Evolutionary conservation across 75 land plant genomes (phyloP).

Genomic region (Pinus tabuliformis): DNA sequence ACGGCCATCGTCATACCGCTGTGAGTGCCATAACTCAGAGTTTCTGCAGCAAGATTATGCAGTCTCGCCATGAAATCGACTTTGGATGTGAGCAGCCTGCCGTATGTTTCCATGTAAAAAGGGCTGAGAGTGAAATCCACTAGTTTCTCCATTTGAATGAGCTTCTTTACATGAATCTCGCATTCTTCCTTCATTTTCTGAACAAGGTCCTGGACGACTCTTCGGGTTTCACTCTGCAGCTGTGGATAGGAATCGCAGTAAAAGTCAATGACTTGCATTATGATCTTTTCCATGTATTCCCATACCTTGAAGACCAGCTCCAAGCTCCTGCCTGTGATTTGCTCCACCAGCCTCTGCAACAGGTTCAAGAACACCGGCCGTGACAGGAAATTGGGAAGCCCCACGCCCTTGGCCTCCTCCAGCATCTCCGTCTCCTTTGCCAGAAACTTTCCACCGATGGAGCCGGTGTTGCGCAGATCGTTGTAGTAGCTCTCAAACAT

Average conservation of each 20-base stretch:
- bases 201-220: neutral
- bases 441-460: neutral
- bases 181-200: neutral
- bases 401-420: neutral
- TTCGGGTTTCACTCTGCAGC: neutral
- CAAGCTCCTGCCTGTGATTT: neutral
- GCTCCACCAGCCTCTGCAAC: conserved; percentile 16
- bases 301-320: conserved; percentile 8
- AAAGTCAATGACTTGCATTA: neutral
- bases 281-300: conserved; percentile 7
- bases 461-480: conserved; percentile 4
- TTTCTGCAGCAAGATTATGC: too few species aligned
- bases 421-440: neutral
- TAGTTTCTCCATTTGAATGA: neutral
- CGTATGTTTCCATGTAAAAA: neutral
- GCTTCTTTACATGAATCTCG: neutral
- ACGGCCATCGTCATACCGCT: neutral
- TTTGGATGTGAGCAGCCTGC: neutral
- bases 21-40: neutral
- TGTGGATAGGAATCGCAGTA: conserved; percentile 10
- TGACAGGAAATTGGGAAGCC: conserved; percentile 12
- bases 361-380: conserved; percentile 1
- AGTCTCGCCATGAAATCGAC: neutral
- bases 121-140: neutral
- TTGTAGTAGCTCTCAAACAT: conserved; percentile 10